Percentiles rank a stretch among this genome's conserved stretches.
phyloP scores from a whole-genome alignment of 768 basidiomycete species.

The Clitopilus hobsonii region DNA sequence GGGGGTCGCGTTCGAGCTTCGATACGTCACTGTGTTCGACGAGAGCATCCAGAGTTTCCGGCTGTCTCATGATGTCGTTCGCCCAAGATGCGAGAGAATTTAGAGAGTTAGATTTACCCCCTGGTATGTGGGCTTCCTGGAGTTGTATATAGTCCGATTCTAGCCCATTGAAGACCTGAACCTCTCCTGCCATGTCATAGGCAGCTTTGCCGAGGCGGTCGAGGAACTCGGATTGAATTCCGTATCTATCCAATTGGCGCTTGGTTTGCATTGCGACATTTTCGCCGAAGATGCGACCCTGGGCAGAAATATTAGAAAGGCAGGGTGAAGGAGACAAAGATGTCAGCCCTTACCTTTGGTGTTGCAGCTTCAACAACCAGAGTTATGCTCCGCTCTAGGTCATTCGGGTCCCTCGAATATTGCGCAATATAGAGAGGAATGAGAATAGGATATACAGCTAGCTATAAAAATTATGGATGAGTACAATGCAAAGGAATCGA shows the following conservation, averaged over 20 bases:
- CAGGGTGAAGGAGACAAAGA: background rate
- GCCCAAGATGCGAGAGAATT: background rate
- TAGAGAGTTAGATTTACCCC: slow-evolving; percentile 14
- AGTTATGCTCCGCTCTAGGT: slow-evolving; percentile 10
- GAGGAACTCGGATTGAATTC: background rate
- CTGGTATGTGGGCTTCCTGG: slow-evolving; percentile 9
- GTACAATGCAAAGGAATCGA: background rate
- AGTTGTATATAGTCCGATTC: background rate
- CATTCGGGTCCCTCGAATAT: slow-evolving; percentile 29
- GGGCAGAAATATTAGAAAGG: background rate
- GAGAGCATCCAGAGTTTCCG: background rate
- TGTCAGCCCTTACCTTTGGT: slow-evolving; percentile 16
- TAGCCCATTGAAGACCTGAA: background rate
- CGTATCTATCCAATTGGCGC: slow-evolving; percentile 4
- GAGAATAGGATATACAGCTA: slow-evolving; percentile 58
- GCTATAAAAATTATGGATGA: slow-evolving; percentile 23
- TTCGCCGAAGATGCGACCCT: slow-evolving; percentile 20
- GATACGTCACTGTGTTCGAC: background rate
- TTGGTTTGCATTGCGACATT: slow-evolving; percentile 2
- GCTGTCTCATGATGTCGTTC: background rate
- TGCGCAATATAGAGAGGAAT: slow-evolving; percentile 59
- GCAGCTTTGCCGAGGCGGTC: background rate
- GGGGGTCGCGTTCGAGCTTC: background rate
- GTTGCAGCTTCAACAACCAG: slow-evolving; percentile 29
- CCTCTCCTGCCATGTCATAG: background rate